Conservation (phyloP, 2,329 filamentous ascomycete genomes). For the Diaporthe eres region DNA sequence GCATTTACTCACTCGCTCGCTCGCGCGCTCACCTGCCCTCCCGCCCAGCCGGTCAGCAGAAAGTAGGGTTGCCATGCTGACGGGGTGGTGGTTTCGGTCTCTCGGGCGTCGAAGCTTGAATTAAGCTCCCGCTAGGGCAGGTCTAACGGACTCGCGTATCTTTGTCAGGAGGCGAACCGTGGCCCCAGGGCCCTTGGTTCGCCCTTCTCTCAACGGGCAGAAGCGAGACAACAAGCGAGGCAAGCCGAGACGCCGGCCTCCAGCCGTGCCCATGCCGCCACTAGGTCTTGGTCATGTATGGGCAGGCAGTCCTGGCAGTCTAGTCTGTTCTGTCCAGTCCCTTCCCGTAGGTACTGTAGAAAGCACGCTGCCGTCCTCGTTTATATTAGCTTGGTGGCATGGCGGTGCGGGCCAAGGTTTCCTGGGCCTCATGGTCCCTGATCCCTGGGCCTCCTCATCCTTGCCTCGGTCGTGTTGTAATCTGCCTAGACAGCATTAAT, state of each 20-base stretch:
- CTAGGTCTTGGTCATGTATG: not conserved
- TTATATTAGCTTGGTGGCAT: not conserved
- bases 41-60: not conserved
- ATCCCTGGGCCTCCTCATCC: conserved; percentile 14
- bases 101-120: conserved; percentile 21
- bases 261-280: not conserved
- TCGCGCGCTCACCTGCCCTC: not conserved
- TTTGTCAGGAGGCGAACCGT: conserved; percentile 37
- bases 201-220: conserved; percentile 34
- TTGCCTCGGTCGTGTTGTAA: conserved; percentile 2
- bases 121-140: conserved; percentile 40
- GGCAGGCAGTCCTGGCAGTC: not conserved
- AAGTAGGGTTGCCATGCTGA: not conserved
- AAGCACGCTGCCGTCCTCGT: not conserved
- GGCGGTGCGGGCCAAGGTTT: not conserved
- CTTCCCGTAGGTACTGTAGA: not conserved
- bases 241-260: conserved; percentile 29
- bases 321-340: not conserved
- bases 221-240: conserved; percentile 35
- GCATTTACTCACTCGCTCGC: not conserved
- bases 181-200: conserved; percentile 33
- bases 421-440: conserved; percentile 4
- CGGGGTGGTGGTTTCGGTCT: not conserved
- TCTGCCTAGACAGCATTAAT: conserved; percentile 21
- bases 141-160: conserved; percentile 42